phyloP scores from a whole-genome alignment of 2,329 filamentous ascomycete genomes.

The Ophiostoma australiae region DNA sequence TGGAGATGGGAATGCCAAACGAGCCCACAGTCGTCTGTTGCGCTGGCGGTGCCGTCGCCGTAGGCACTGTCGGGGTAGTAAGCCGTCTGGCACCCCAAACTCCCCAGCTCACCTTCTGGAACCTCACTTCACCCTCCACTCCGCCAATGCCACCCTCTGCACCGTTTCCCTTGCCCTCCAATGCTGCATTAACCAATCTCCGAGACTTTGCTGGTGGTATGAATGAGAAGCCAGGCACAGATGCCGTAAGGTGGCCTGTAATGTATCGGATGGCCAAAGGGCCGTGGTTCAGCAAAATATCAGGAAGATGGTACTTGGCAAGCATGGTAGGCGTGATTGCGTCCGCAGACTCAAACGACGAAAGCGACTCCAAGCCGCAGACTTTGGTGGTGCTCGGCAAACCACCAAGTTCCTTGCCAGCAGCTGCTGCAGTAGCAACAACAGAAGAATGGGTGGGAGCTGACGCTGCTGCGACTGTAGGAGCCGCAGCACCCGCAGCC shows the following conservation, averaged over 20 bases:
- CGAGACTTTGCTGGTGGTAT: constrained; percentile 87
- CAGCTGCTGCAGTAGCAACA: background rate
- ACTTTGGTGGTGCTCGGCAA: background rate
- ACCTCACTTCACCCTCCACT: constrained; percentile 67
- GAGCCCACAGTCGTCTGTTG: constrained; percentile 31
- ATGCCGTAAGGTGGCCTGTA: constrained; percentile 89
- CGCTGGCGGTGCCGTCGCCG: background rate
- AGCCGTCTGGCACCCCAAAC: constrained; percentile 78
- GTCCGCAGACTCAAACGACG: constrained; percentile 64
- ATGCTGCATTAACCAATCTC: constrained; percentile 81
- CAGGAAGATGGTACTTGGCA: constrained; percentile 83
- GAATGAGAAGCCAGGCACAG: constrained; percentile 84
- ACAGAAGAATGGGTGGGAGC: background rate
- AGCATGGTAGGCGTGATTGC: constrained; percentile 81
- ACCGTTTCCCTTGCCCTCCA: constrained; percentile 68
- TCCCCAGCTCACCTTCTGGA: constrained; percentile 96
- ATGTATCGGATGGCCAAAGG: constrained; percentile 92
- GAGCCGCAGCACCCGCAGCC: background rate
- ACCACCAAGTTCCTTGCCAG: constrained; percentile 11
- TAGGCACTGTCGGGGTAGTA: constrained; percentile 32
- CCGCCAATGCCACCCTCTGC: constrained; percentile 50
- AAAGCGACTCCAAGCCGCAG: constrained; percentile 6
- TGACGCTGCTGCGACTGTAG: background rate
- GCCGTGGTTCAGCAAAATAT: constrained; percentile 83
- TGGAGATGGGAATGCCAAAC: constrained; percentile 54